These are phyloP conservation scores for Aphanomyces invadans DNA, from an alignment of 352 stramenopile species.

Conservation along the genomic window DNA sequence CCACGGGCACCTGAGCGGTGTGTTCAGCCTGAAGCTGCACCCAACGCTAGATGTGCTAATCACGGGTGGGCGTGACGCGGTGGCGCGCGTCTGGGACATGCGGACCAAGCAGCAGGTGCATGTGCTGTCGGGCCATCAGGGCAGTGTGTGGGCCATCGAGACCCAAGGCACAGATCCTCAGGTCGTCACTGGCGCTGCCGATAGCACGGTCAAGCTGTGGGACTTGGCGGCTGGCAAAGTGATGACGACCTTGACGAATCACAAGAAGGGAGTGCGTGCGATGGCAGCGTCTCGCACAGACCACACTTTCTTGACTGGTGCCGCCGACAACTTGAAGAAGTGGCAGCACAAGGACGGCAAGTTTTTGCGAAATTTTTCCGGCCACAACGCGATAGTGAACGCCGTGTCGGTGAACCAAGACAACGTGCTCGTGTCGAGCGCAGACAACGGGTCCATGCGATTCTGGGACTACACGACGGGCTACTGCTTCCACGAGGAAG, in stretches of 20 bases:
- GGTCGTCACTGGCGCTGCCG: constrained; percentile 87
- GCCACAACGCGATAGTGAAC: constrained; percentile 98
- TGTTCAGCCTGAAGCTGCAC: constrained; percentile 97
- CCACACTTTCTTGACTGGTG: constrained; percentile 95
- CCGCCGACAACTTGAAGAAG: constrained; percentile 98
- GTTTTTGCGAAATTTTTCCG: constrained; percentile 96
- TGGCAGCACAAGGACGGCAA: constrained; percentile 94
- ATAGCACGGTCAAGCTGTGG: constrained; percentile 97
- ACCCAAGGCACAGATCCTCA: constrained; percentile 96
- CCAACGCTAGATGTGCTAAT: constrained; percentile 98
- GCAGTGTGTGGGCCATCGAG: constrained; percentile 93
- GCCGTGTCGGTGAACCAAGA: constrained; percentile 97
- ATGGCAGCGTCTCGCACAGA: constrained; percentile 89
- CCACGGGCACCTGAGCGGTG: constrained; percentile 98
- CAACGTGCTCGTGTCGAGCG: constrained; percentile 93
- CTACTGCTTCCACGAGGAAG: constrained; percentile 94
- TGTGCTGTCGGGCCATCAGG: constrained; percentile 93
- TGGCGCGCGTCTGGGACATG: constrained; percentile 97
- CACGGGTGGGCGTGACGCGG: constrained; percentile 90
- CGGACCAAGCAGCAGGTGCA: constrained; percentile 97
- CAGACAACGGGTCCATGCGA: constrained; percentile 95
- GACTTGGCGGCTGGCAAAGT: constrained; percentile 97
- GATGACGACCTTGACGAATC: constrained; percentile 98
- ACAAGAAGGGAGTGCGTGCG: constrained; percentile 97
- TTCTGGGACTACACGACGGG: constrained; percentile 99